These are phyloP conservation scores for Rhynchospora tenuis DNA, from an alignment of 176 grass and related monocot species.

Conservation along the genomic window DNA sequence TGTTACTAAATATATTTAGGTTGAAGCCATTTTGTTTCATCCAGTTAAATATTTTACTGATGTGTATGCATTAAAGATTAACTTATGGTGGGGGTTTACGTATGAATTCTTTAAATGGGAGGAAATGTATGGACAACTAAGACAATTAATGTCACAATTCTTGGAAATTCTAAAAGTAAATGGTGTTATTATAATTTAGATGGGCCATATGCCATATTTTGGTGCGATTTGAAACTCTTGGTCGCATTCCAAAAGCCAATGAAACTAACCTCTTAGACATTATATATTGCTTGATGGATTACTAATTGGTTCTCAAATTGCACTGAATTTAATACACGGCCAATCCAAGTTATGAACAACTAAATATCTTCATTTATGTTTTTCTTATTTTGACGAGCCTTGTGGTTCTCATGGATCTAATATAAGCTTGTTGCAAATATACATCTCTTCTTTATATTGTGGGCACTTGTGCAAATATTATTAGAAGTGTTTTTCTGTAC, in stretches of 20 bases:
- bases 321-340: neutral
- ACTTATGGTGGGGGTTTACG: neutral
- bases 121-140: neutral
- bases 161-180: neutral
- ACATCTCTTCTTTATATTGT: neutral
- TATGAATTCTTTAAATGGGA: neutral
- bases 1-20: neutral
- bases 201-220: neutral
- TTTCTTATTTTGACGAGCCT: constrained; percentile 1
- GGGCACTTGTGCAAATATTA: neutral
- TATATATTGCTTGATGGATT: neutral
- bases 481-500: neutral
- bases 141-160: neutral
- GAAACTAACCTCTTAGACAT: neutral
- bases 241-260: neutral
- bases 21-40: neutral
- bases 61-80: neutral
- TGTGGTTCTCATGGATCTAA: neutral
- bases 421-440: neutral
- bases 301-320: neutral
- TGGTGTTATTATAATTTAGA: neutral
- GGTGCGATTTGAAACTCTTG: neutral
- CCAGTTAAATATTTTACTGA: neutral
- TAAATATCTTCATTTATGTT: neutral
- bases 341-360: neutral